phyloP scores from a whole-genome alignment of 352 stramenopile genomes.

The Globisporangium nagaii region DNA sequence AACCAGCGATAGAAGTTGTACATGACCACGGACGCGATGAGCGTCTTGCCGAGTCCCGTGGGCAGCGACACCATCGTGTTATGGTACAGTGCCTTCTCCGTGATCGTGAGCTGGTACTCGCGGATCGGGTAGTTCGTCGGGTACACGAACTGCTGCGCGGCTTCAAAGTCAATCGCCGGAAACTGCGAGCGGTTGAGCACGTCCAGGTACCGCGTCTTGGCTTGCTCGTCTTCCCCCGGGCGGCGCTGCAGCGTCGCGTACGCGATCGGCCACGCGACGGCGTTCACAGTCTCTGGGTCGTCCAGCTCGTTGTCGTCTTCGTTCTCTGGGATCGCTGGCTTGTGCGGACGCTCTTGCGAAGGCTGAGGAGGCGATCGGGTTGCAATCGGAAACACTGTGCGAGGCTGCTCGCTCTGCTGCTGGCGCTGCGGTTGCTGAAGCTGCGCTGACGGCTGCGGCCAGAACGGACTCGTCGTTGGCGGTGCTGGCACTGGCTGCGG shows the following conservation, averaged over 20 bases:
- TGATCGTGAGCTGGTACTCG: conserved; percentile 95
- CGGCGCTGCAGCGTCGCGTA: conserved; percentile 13
- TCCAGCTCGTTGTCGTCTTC: conserved; percentile 7
- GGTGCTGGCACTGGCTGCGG: conserved; percentile 9
- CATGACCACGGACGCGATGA: conserved; percentile 99
- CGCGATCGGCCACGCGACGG: conserved; percentile 5
- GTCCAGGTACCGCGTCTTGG: conserved; percentile 56
- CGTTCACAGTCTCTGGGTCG: not conserved
- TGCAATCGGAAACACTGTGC: not conserved
- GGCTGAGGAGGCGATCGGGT: not conserved
- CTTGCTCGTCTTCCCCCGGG: conserved; percentile 46
- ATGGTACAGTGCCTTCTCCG: conserved; percentile 90
- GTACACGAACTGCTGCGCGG: conserved; percentile 77
- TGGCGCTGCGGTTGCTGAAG: not conserved
- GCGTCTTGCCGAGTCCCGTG: conserved; percentile 98
- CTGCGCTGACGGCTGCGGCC: too few relatives aligned
- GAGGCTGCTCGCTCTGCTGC: not conserved
- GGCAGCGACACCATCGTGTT: conserved; percentile 99
- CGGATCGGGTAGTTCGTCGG: conserved; percentile 89
- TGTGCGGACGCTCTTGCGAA: not conserved
- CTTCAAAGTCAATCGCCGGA: conserved; percentile 55
- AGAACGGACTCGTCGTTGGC: not conserved
- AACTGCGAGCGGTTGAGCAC: conserved; percentile 25
- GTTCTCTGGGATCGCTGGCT: not conserved
- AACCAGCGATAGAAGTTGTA: conserved; percentile 99